phyloP scores from a whole-genome alignment of 306 rosid genomes.

The Macrotyloma uniflorum region DNA sequence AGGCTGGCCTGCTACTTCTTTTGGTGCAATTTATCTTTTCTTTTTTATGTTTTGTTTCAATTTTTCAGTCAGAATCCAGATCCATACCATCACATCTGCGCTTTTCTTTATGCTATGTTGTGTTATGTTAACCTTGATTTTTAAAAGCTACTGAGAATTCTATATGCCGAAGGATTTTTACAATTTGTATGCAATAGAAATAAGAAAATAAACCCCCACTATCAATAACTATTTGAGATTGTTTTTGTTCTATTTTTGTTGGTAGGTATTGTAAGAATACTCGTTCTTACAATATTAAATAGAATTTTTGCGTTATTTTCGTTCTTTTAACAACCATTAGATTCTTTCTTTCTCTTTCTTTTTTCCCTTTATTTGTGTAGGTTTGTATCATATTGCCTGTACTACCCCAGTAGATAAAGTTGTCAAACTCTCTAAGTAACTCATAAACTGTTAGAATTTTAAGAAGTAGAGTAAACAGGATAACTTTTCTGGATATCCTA shows the following conservation, averaged over 20 bases:
- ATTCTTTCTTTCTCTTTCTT: not conserved
- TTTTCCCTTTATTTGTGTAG: not conserved
- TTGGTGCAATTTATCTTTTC: not conserved
- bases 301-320: not conserved
- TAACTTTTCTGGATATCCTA: not conserved
- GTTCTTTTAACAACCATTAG: not conserved
- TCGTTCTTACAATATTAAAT: not conserved
- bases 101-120: constrained; percentile 21
- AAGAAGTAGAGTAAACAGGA: not conserved
- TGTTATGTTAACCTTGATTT: too few species aligned
- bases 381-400: not conserved
- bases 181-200: too few species aligned
- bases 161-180: not conserved
- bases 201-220: too few species aligned
- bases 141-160: not conserved
- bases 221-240: not conserved
- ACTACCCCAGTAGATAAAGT: not conserved
- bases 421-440: not conserved
- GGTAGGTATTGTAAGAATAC: not conserved
- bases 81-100: not conserved
- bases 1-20: not conserved
- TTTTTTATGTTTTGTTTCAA: not conserved
- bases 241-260: not conserved
- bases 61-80: not conserved
- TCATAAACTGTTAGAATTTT: not conserved